Evolutionary conservation across 2,329 filamentous ascomycete species (phyloP), one percentile per base, ranked within the genome.

Genomic region (Clarireedia sp.): DNA sequence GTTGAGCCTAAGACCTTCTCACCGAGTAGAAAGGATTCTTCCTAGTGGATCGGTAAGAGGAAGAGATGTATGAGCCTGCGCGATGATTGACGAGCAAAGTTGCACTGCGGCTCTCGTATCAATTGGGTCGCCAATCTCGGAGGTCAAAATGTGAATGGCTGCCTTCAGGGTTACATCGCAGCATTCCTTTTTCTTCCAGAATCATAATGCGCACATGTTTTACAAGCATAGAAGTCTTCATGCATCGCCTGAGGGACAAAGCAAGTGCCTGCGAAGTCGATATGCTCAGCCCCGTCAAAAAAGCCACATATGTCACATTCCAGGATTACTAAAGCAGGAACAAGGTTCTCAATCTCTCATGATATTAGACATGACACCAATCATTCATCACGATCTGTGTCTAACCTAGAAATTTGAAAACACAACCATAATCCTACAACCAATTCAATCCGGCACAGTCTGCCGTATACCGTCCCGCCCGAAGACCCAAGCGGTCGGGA

Each of bases 121-220:
- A 19, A 12, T 43, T 21, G 40, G 40, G n/a, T 19, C 12, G n/a
- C 40, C n/a, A 19, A 43, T 43, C 9, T 43, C 36, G 48, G 36
- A 26, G 5, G 48, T 8, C 16, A 41, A 23, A 21, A 38, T 9
- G 6, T 48, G 26, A 23, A 26, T 53, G 43, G 36, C 43, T 48
- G n/a, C 9, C 14, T 46, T 17, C 4, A 9, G 10, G 43, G 43
- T 48, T 48, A 16, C 45, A 48, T 17, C 33, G 36, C 51, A 48
- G 41, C 33, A 24, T 48, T 54, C 44, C 23, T 41, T 36, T 37
- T 44, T 21, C 29, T 43, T 54, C 51, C 26, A 48, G 51, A 54
- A 54, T 21, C 38, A 21, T 43, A 21, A 21, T 21, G 5, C 40
- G 21, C 21, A 21, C 17, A 43, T 43, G 40, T 43, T 43, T n/a